Conservation (phyloP, 768 basidiomycete species). For the Leucosporidium scottii region DNA sequence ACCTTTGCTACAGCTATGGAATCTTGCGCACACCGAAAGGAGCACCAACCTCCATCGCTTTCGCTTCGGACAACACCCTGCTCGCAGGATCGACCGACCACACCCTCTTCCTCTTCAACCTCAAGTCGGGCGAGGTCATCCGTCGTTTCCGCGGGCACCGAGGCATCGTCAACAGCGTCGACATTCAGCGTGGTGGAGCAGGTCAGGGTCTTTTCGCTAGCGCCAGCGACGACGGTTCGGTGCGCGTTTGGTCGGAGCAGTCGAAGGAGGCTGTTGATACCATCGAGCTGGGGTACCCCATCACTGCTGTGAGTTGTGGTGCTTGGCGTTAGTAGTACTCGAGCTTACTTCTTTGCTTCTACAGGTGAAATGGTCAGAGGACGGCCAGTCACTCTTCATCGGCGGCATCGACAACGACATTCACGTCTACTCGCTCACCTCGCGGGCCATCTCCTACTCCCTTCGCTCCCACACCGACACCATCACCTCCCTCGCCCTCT, state of each 20-base stretch:
- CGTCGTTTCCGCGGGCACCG: conserved; percentile 79
- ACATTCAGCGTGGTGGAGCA: conserved; percentile 54
- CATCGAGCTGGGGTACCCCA: conserved; percentile 71
- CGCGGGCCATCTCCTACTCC: conserved; percentile 62
- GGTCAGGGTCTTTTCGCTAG: conserved; percentile 80
- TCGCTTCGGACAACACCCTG: conserved; percentile 52
- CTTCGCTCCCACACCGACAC: conserved; percentile 85
- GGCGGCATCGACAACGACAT: conserved; percentile 93
- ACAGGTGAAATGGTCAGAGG: conserved; percentile 61
- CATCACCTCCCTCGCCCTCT: conserved; percentile 83
- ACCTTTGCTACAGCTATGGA: conserved; percentile 88
- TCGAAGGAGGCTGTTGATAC: conserved; percentile 72
- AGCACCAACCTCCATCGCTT: conserved; percentile 67
- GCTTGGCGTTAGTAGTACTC: no score
- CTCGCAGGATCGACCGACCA: conserved; percentile 90
- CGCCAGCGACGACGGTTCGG: conserved; percentile 85
- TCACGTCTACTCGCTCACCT: conserved; percentile 53
- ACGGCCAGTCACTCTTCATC: conserved; percentile 82
- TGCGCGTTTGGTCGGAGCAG: conserved; percentile 79
- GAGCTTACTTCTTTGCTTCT: conserved; percentile 45
- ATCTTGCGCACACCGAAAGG: conserved; percentile 79
- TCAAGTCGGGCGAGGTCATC: conserved; percentile 73
- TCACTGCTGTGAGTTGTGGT: conserved; percentile 55
- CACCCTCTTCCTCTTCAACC: conserved; percentile 64
- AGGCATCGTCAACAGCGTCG: conserved; percentile 82